Base-by-base conservation (phyloP, 2,329 filamentous ascomycete genomes). In the Coniella vitis region DNA sequence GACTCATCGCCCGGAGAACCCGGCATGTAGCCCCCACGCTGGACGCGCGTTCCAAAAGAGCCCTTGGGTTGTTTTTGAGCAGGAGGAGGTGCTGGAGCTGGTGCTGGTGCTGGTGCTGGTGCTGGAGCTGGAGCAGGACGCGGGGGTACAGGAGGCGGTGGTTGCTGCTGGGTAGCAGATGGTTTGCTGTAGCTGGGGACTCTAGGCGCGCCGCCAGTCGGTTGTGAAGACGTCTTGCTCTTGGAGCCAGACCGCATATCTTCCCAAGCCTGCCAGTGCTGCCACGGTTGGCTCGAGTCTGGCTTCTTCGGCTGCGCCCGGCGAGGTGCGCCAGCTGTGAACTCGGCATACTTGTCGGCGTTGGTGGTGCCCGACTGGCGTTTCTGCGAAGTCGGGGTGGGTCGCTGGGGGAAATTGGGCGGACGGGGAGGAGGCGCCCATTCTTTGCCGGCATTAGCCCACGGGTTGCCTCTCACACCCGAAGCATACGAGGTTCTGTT, bases 401-500 rank as follows among this genome's bases (percentile, higher is more conserved):
- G 50, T 22, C 61, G 60, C 21, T 56, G 56, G 2, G 64, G 62
- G 7, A 54, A 52, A 32, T 51, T 47, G 17, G 49, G 49, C 9
- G 49, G 49, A 10, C 68, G 65, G 19, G 74, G 74, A 19, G 77
- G 78, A 10, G 72, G 66, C 13, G 74, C 75, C 52, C 71, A 81
- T 43, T 74, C 67, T 20, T 70, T 65, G 34, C 65, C 66, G 4
- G 68, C 70, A 57, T 77, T 69, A 47, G 70, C 64, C 73, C 76
- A 81, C 1, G 78, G 78, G 56, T 81, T 81, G 13, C 78, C 78
- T 54, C 63, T 72, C 29, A 79, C 74, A 9, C 76, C 76, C 19
- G 78, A 80, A 8, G 75, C 67, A 16, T 78, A 79, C 7, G 75
- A 65, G n/a, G 60, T 63, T 3, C 74, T 67, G 50, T 69, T 74